phyloP scores from a whole-genome alignment of 2,329 filamentous ascomycete species.

The Pestalotiopsis sp. region DNA sequence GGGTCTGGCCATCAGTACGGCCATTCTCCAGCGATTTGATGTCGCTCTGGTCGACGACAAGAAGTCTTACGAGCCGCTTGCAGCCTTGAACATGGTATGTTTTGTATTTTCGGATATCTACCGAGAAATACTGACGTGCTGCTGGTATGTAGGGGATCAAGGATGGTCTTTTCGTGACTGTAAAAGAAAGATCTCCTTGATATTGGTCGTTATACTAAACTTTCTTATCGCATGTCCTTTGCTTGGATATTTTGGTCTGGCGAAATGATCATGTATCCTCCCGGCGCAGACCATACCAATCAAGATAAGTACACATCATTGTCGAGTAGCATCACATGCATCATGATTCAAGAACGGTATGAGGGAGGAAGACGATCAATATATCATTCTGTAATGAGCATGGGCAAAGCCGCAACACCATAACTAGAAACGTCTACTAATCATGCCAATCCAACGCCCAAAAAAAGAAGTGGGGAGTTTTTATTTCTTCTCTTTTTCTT shows the following conservation, averaged over 20 bases:
- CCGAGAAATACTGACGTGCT: not conserved
- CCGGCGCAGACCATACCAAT: too few relatives aligned
- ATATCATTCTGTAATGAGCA: conserved; percentile 5
- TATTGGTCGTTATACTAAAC: too few relatives aligned
- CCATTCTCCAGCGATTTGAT: not conserved
- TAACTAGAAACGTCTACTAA: conserved; percentile 6
- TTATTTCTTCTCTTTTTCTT: not conserved
- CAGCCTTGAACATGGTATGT: not conserved
- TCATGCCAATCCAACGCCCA: conserved; percentile 4
- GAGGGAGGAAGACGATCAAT: conserved; percentile 6
- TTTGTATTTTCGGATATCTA: not conserved
- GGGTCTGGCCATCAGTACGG: not conserved
- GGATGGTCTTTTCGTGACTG: not conserved
- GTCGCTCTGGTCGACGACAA: not conserved
- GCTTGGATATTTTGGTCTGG: too few relatives aligned
- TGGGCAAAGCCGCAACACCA: conserved; percentile 3
- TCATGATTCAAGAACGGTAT: not conserved
- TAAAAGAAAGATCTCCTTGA: not conserved
- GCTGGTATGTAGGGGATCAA: not conserved
- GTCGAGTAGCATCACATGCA: not conserved
- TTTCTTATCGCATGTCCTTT: too few relatives aligned
- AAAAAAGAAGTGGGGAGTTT: not conserved
- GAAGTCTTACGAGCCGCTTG: not conserved
- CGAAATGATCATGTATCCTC: too few relatives aligned
- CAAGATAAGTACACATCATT: not conserved